phyloP scores from a whole-genome alignment of 148 eudicot genomes.

The Rheum nobile region DNA sequence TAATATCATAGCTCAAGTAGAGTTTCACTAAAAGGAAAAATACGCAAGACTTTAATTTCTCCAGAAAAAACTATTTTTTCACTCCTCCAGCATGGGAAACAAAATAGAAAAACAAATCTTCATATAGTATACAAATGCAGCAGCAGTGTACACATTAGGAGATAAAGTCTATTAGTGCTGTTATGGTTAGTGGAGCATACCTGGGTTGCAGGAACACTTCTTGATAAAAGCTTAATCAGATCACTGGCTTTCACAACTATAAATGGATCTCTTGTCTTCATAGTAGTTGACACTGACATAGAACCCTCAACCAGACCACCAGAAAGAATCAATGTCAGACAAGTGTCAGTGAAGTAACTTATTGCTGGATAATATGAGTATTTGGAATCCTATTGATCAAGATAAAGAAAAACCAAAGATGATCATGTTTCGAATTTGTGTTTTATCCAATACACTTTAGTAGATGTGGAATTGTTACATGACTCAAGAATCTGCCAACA shows the following conservation, averaged over 20 bases:
- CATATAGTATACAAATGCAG: background rate
- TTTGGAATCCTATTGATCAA: too few species aligned
- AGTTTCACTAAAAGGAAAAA: background rate
- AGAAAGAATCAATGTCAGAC: background rate
- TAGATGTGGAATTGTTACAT: background rate
- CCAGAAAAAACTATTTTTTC: background rate
- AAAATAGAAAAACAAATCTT: background rate
- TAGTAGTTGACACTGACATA: conserved; percentile 83
- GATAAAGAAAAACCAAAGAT: background rate
- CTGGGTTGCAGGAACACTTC: too few species aligned
- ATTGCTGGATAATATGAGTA: too few species aligned
- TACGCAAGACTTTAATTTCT: background rate
- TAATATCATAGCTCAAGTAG: background rate
- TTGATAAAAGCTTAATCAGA: too few species aligned
- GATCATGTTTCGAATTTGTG: too few species aligned
- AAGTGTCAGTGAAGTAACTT: too few species aligned
- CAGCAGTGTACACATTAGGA: too few species aligned
- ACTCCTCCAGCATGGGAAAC: background rate
- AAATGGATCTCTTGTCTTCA: conserved; percentile 81
- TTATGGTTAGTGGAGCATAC: too few species aligned
- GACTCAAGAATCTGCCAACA: background rate
- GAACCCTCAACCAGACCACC: conserved; percentile 67
- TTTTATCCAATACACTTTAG: background rate
- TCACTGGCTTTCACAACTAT: conserved; percentile 83
- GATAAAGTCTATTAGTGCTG: too few species aligned